Evolutionary conservation across 164 flowering plant genomes (phyloP).

Genomic region (Vitis labrusca): DNA sequence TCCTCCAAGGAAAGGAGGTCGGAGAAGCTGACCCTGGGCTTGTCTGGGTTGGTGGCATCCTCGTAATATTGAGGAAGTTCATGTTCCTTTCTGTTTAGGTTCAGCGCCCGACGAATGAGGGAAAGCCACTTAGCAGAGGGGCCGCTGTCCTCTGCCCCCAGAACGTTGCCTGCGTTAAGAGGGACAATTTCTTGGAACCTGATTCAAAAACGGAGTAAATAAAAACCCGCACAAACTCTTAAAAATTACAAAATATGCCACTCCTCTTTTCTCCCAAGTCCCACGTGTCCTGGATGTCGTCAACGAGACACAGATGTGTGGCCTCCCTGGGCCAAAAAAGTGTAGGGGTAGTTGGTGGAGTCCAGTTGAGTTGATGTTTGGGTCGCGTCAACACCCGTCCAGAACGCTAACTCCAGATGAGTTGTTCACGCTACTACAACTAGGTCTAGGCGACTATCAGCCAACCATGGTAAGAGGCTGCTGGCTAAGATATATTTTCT

Average conservation of each 20-base stretch:
- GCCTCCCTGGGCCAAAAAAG: too few species aligned
- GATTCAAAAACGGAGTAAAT: not conserved
- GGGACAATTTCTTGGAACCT: conserved; percentile 96
- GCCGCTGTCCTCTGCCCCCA: conserved; percentile 73
- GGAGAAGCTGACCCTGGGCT: conserved; percentile 58
- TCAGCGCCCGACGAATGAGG: conserved; percentile 61
- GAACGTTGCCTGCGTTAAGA: conserved; percentile 82
- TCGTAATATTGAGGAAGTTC: conserved; percentile 18
- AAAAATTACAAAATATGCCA: not conserved
- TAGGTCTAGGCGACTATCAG: too few species aligned
- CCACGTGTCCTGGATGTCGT: too few species aligned
- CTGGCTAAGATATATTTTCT: too few species aligned
- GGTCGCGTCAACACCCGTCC: too few species aligned
- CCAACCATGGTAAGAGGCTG: too few species aligned
- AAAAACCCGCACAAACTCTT: not conserved
- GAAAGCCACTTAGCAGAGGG: conserved; percentile 83
- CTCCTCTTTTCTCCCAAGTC: not conserved
- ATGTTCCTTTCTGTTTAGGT: conserved; percentile 20
- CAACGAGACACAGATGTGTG: too few species aligned
- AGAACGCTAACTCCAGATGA: too few species aligned
- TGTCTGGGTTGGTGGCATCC: conserved; percentile 15
- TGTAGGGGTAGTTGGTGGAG: too few species aligned
- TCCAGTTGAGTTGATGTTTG: too few species aligned
- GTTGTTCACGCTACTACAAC: too few species aligned
- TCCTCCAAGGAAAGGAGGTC: conserved; percentile 55